Evolutionary conservation across 768 basidiomycete species (phyloP).

Genomic region (Amanita pallidorosea): DNA sequence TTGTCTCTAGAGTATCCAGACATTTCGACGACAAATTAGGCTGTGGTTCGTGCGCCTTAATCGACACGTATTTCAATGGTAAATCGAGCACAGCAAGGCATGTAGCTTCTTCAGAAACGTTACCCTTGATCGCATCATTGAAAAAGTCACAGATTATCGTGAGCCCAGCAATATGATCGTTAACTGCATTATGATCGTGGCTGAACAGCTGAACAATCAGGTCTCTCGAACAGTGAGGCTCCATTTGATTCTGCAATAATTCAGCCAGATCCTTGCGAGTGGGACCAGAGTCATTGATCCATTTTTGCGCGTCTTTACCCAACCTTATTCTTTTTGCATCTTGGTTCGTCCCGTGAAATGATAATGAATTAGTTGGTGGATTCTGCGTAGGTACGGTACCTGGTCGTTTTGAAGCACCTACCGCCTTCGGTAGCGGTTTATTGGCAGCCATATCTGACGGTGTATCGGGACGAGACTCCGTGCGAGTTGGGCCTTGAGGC

Average conservation of each 20-base stretch:
- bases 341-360: constrained; percentile 41
- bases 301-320: constrained; percentile 66
- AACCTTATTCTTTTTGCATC: constrained; percentile 60
- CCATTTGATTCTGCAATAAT: constrained; percentile 85
- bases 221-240: constrained; percentile 67
- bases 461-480: constrained; percentile 37
- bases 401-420: constrained; percentile 34
- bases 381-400: constrained; percentile 17
- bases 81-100: constrained; percentile 86
- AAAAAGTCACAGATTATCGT: constrained; percentile 69
- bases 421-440: constrained; percentile 22
- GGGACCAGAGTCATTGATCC: constrained; percentile 80
- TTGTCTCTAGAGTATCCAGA: constrained; percentile 74
- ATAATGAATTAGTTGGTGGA: constrained; percentile 20
- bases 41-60: constrained; percentile 84
- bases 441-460: constrained; percentile 22
- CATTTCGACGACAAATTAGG: constrained; percentile 84
- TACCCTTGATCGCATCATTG: constrained; percentile 40
- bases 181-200: constrained; percentile 90
- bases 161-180: constrained; percentile 80
- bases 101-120: constrained; percentile 49
- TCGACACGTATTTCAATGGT: constrained; percentile 85
- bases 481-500: constrained; percentile 48
- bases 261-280: constrained; percentile 85
- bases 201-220: constrained; percentile 78